A percentile compares a stretch with the other conserved stretches of the same genome.
These are phyloP conservation scores for Hibiscus syriacus DNA, from an alignment of 345 rosid genomes.

Conservation along the genomic window DNA sequence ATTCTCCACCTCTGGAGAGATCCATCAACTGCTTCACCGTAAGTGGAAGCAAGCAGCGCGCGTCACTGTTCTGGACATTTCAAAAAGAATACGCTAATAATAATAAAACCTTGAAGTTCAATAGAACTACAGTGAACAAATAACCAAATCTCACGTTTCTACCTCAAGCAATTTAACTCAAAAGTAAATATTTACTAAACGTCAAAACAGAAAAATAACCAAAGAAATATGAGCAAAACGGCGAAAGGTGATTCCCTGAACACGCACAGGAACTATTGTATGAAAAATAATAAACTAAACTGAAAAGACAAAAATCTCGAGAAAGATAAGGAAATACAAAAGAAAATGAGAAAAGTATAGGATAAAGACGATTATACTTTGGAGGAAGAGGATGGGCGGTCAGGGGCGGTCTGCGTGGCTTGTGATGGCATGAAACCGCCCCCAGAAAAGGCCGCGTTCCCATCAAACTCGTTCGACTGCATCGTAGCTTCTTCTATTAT, in stretches of 20 bases:
- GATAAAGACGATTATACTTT: conserved; percentile 29
- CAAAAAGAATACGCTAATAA: background rate
- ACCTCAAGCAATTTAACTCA: background rate
- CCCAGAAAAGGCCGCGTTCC: conserved; percentile 75
- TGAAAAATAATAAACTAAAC: too few relatives aligned
- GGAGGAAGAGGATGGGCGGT: conserved; percentile 35
- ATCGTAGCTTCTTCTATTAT: conserved; percentile 14
- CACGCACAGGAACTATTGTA: background rate
- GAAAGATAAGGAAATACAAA: too few relatives aligned
- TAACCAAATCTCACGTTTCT: background rate
- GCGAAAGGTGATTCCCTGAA: too few relatives aligned
- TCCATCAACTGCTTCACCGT: conserved; percentile 60
- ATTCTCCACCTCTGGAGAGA: conserved; percentile 39
- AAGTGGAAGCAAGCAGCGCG: conserved; percentile 52
- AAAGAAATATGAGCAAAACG: background rate
- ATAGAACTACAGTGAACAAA: background rate
- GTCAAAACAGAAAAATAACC: background rate
- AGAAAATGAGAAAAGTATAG: background rate
- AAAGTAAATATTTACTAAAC: background rate
- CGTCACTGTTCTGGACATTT: conserved; percentile 42
- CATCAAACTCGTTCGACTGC: conserved; percentile 68
- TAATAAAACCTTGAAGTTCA: background rate
- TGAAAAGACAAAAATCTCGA: background rate
- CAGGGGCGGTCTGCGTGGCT: conserved; percentile 37
- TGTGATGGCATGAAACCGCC: conserved; percentile 91